Percentiles rank a stretch among this genome's conserved stretches.
These are phyloP conservation scores for Phytophthora fragariae DNA, from an alignment of 352 stramenopile genomes.

Conservation along the genomic window DNA sequence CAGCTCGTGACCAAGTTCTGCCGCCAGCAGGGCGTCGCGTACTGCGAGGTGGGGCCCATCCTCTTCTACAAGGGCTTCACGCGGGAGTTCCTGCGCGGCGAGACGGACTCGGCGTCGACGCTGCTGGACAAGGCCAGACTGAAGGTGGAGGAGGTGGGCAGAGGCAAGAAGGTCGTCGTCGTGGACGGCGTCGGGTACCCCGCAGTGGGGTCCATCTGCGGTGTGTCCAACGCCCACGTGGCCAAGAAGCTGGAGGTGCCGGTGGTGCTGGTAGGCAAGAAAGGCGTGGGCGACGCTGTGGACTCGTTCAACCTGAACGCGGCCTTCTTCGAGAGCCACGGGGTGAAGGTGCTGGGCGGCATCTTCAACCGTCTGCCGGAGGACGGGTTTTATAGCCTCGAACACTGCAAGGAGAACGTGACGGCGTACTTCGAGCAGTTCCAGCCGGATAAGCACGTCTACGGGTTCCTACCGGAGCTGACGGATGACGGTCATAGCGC, in stretches of 20 bases:
- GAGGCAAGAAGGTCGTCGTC: slow-evolving; percentile 93
- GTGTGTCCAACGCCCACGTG: slow-evolving; percentile 78
- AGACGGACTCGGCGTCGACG: slow-evolving; percentile 83
- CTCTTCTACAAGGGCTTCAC: slow-evolving; percentile 98
- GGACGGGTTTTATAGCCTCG: slow-evolving; percentile 96
- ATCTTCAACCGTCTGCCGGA: slow-evolving; percentile 96
- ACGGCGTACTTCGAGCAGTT: slow-evolving; percentile 92
- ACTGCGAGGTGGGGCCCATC: slow-evolving; percentile 93
- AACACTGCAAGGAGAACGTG: slow-evolving; percentile 92
- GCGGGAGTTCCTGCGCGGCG: slow-evolving; percentile 94
- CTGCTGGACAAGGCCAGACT: slow-evolving; percentile 85
- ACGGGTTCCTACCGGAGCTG: slow-evolving; percentile 88
- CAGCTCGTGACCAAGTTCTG: slow-evolving; percentile 96
- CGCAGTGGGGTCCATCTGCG: slow-evolving; percentile 84
- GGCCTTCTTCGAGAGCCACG: slow-evolving; percentile 92
- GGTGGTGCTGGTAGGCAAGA: slow-evolving; percentile 96
- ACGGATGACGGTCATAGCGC: slow-evolving; percentile 32
- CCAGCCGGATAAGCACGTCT: slow-evolving; percentile 68
- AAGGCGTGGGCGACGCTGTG: slow-evolving; percentile 96
- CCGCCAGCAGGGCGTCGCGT: slow-evolving; percentile 85
- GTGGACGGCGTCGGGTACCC: slow-evolving; percentile 98
- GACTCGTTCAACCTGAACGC: slow-evolving; percentile 98
- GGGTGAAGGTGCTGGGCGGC: slow-evolving; percentile 94
- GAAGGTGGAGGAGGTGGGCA: slow-evolving; percentile 90
- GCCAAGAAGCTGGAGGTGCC: slow-evolving; percentile 72